Evolutionary conservation across 495 filamentous ascomycete species (phyloP), one percentile per base, ranked within the genome.

Genomic region (Podospora bellae-mahoneyi): DNA sequence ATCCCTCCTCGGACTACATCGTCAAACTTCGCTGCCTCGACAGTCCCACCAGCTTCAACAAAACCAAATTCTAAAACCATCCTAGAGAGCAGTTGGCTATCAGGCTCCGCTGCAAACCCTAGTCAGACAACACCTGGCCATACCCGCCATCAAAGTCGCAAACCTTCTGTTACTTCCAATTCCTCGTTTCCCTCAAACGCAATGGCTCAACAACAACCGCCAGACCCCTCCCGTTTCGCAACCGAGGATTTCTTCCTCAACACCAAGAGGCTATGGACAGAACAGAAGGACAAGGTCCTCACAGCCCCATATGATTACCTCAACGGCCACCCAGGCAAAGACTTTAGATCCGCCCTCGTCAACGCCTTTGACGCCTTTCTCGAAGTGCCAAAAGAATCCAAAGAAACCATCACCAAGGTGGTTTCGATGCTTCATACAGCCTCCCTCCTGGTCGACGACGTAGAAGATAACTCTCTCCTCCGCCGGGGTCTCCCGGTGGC

Each of bases 391-490:
- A 72, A 84, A 9, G 87, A 88, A 68, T 90, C 88, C 63, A 81
- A 98, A 69, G 87, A 84, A 62, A 85, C 96, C 32, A 97, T 99
- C 73, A 94, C 89, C 20, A 90, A 88, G 68, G 93, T 97, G 15
- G 87, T 98, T 27, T 89, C 88, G 60, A 97, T 97, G 93, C 85
- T 99, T 34, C 95, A 99, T 76, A 97, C 94, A 3, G 89, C 95
- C 19, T 97, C 92, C 2, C 83, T 99, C 48, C 85, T 99, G 80
- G 88, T 99, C 70, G 95, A 99, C 75, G 95, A 96, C 76, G 92
- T 94, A 18, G 90, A 96, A 80, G 92, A 99, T 79, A 88, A 82
- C 64, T 96, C 92, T 5, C 71, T 88, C 60, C 88, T 99, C 27
- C 89, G 95, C 23, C 89, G 95, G 68, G 96, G 95, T 28, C 83